phyloP scores from a whole-genome alignment of 2,329 filamentous ascomycete species.

The Macrophomina pseudophaseolina region DNA sequence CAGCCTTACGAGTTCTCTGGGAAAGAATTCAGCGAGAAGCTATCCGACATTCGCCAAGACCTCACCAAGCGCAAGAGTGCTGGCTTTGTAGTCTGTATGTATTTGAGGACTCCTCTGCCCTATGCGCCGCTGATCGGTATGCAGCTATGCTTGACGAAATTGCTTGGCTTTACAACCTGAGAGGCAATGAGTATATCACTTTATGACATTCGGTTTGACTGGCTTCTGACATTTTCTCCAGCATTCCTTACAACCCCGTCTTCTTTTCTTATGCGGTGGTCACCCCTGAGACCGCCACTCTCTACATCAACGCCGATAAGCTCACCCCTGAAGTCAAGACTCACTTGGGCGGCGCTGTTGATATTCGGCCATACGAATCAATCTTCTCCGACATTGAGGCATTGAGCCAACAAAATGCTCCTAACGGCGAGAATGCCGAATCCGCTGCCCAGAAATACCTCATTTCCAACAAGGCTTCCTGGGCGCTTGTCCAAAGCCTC shows the following conservation, averaged over 20 bases:
- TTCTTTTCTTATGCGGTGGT: conserved; percentile 97
- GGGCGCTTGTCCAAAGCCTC: conserved; percentile 85
- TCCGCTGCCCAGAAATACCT: conserved; percentile 70
- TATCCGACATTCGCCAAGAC: conserved; percentile 86
- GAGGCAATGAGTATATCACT: conserved; percentile 75
- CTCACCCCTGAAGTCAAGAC: conserved; percentile 69
- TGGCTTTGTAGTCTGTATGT: conserved; percentile 78
- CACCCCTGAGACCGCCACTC: conserved; percentile 73
- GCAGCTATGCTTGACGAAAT: conserved; percentile 88
- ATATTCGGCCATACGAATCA: conserved; percentile 78
- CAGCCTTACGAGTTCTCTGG: conserved; percentile 77
- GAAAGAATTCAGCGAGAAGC: conserved; percentile 80
- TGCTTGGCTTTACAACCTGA: conserved; percentile 97
- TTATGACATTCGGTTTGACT: neutral
- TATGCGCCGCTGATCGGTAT: conserved; percentile 17
- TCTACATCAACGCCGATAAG: conserved; percentile 86
- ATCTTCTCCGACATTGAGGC: conserved; percentile 80
- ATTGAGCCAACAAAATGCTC: conserved; percentile 57
- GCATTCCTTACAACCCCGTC: conserved; percentile 95
- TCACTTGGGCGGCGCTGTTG: conserved; percentile 73
- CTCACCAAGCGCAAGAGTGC: conserved; percentile 86
- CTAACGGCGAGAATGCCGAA: conserved; percentile 37
- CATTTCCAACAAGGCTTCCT: conserved; percentile 87
- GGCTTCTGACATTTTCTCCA: conserved; percentile 33
- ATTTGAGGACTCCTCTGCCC: neutral